Evolutionary conservation across 345 rosid genomes (phyloP).

Genomic region (Eucalyptus sp.): DNA sequence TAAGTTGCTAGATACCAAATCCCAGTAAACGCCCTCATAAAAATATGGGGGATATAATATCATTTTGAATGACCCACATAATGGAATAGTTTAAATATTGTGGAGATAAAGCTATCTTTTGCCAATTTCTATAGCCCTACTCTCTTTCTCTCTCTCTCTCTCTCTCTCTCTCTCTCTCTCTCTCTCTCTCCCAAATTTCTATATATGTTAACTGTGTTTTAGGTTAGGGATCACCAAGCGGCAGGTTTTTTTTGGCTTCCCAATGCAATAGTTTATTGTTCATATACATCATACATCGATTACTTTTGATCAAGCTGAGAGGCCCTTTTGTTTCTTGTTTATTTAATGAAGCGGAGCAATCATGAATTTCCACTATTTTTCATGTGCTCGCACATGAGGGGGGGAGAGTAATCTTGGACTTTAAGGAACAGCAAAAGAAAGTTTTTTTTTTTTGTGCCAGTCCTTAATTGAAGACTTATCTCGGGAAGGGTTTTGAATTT

Average conservation of each 20-base stretch:
- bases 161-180: neutral
- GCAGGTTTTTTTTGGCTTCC: neutral
- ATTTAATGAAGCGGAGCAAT: neutral
- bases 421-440: neutral
- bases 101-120: neutral
- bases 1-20: neutral
- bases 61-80: neutral
- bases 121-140: neutral
- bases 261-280: neutral
- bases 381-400: neutral
- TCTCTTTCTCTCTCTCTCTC: neutral
- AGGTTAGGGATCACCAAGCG: conserved; percentile 1
- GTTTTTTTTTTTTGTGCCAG: neutral
- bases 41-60: neutral
- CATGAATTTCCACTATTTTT: neutral
- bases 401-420: neutral
- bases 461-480: neutral
- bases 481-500: neutral
- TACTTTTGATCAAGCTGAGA: neutral
- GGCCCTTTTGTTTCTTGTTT: neutral
- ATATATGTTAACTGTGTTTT: neutral
- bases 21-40: neutral
- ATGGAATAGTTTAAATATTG: neutral
- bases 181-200: neutral
- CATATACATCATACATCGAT: neutral